Base-by-base conservation (phyloP, 768 basidiomycete species). In the Mrakia blollopis region DNA sequence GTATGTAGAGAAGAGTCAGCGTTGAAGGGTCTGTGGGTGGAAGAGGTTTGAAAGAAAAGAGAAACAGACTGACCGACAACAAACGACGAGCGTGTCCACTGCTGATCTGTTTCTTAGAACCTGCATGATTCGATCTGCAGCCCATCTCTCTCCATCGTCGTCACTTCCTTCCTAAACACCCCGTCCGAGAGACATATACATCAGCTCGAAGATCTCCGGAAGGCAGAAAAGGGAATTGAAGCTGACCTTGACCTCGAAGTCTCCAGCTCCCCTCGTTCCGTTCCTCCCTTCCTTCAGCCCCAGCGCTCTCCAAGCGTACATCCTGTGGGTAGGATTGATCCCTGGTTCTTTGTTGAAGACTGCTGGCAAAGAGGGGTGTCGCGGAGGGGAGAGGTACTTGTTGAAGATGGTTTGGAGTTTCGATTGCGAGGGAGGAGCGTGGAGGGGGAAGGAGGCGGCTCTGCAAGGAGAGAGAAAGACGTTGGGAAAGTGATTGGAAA, bases 271-370 rank as follows among this genome's bases (percentile, higher is more conserved):
- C 0, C 83, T 86, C 3, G 93, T 83, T 1, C 92, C 92, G 3
- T 87, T 88, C 68, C 85, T 85, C 3, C 90, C 91, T 16, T 85
- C 80, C 82, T 89, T 91, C 74, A 91, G 83, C 0, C 86, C 86
- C 90, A 94, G 91, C 80, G 88, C 89, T 47, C 93, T 85, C 90
- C 90, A 94, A 8, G 91, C 93, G 54, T 87, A 85, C 62, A 94
- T 91, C 81, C 77, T 39, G 35, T 78, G 77, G 61, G 32, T 52
- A 9, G 77, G 77, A 28, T 47, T 71, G 65, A 78, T 54, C 23
- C 76, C 76, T 11, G 65, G n/a, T 23, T 62, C 73, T 21, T 47
- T 14, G 41, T 71, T 62, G 41, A 74, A 39, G 18, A 61, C 54
- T 2, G 57, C 44, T 8, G 77, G 77, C 16, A 78, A 32, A 6